These are phyloP conservation scores for Domatiomyces globalis DNA, from an alignment of 2,329 filamentous ascomycete genomes.

Conservation along the genomic window DNA sequence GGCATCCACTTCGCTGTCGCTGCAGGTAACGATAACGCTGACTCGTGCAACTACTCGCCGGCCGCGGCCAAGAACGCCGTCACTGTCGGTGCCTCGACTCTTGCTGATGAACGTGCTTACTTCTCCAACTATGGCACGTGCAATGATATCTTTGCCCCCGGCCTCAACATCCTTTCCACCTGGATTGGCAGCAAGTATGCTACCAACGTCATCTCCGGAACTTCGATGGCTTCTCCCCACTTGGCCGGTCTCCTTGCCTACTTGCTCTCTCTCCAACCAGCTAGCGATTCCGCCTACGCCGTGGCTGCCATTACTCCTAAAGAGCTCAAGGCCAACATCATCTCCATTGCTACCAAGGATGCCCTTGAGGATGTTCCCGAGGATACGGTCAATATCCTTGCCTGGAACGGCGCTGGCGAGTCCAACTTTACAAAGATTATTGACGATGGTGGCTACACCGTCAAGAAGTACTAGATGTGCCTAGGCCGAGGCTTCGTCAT, in stretches of 20 bases:
- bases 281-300: constrained; percentile 78
- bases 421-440: constrained; percentile 82
- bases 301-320: constrained; percentile 80
- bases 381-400: constrained; percentile 85
- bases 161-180: constrained; percentile 91
- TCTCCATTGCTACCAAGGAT: constrained; percentile 66
- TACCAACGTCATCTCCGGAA: constrained; percentile 97
- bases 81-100: constrained; percentile 87
- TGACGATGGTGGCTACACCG: constrained; percentile 52
- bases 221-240: constrained; percentile 97
- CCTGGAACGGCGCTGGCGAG: constrained; percentile 95
- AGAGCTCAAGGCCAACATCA: constrained; percentile 81
- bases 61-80: constrained; percentile 82
- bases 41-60: constrained; percentile 98
- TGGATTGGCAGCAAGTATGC: constrained; percentile 96
- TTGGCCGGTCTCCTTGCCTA: constrained; percentile 94
- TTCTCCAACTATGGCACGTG: constrained; percentile 97
- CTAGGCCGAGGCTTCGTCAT: background rate
- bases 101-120: constrained; percentile 92
- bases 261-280: constrained; percentile 89
- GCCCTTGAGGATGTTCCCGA: constrained; percentile 68
- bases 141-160: constrained; percentile 97
- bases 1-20: constrained; percentile 97
- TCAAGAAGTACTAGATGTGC: constrained; percentile 10
- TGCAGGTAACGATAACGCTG: constrained; percentile 95